phyloP scores from a whole-genome alignment of 768 basidiomycete species.

The Pisolithus albus region DNA sequence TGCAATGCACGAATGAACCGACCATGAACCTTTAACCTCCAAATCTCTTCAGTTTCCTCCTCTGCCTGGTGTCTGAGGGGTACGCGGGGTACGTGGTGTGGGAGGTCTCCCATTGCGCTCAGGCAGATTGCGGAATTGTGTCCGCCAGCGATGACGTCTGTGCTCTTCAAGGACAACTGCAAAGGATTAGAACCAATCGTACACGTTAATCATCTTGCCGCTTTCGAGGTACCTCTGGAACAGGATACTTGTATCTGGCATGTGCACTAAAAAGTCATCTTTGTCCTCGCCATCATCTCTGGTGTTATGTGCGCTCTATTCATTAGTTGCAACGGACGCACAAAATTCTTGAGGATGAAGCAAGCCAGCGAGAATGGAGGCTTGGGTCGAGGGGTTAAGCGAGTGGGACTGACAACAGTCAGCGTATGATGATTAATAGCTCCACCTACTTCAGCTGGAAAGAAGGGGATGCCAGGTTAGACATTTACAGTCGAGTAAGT shows the following conservation, averaged over 20 bases:
- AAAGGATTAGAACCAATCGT: slow-evolving; percentile 85
- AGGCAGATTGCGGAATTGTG: neutral
- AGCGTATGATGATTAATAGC: no score
- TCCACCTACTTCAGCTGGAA: no score
- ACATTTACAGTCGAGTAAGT: no score
- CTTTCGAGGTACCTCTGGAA: slow-evolving; percentile 74
- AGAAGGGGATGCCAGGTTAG: no score
- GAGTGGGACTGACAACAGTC: no score
- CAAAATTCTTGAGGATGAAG: no score
- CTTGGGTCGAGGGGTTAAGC: no score
- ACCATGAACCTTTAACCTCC: slow-evolving; percentile 64
- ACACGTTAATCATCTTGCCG: slow-evolving; percentile 77
- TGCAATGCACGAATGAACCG: slow-evolving; percentile 80
- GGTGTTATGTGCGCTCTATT: neutral
- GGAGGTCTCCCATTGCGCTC: neutral
- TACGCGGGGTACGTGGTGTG: neutral
- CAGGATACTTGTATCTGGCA: slow-evolving; percentile 72
- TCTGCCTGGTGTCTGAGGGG: slow-evolving; percentile 11
- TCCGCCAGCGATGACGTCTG: slow-evolving; percentile 11
- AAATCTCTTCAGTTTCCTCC: slow-evolving; percentile 34
- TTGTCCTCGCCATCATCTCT: slow-evolving; percentile 14
- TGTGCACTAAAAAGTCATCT: slow-evolving; percentile 37
- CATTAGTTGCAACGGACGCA: no score
- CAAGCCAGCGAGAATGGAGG: no score
- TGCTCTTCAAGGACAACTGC: slow-evolving; percentile 58